Evolutionary conservation across 495 filamentous ascomycete species (phyloP).

Genomic region (Talaromyces stipitatus): DNA sequence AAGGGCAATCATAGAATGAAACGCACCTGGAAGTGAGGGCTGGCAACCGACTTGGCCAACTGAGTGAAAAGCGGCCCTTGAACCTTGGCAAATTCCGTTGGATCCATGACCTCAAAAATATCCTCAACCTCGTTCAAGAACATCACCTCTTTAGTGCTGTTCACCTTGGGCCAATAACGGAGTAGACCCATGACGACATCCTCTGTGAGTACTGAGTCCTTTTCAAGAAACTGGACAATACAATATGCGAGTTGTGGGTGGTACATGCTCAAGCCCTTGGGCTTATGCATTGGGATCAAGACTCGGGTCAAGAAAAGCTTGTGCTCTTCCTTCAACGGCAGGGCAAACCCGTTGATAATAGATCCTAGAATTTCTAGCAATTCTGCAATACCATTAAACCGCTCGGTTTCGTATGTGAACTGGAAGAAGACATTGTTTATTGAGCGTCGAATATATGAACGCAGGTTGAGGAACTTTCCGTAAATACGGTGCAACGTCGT

Average conservation of each 20-base stretch:
- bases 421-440: conserved; percentile 99
- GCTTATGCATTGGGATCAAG: conserved; percentile 90
- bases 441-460: conserved; percentile 93
- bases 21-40: conserved; percentile 89
- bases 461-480: conserved; percentile 95
- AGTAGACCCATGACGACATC: conserved; percentile 92
- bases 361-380: conserved; percentile 94
- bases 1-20: neutral
- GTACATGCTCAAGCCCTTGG: conserved; percentile 99
- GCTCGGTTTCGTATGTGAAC: conserved; percentile 96
- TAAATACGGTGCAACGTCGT: conserved; percentile 98
- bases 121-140: conserved; percentile 99
- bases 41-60: conserved; percentile 94
- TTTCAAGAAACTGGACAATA: conserved; percentile 98
- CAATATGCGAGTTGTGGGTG: conserved; percentile 98
- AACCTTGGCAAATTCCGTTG: conserved; percentile 95
- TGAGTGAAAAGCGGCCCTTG: conserved; percentile 97
- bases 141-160: conserved; percentile 99
- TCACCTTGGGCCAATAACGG: conserved; percentile 98
- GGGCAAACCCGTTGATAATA: conserved; percentile 98
- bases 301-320: conserved; percentile 96
- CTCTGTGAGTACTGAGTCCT: conserved; percentile 94
- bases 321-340: conserved; percentile 97
- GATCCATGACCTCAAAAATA: conserved; percentile 99
- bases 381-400: conserved; percentile 97